Base-by-base conservation (phyloP, 805 yeast species). In the Spathaspora gorwiae region DNA sequence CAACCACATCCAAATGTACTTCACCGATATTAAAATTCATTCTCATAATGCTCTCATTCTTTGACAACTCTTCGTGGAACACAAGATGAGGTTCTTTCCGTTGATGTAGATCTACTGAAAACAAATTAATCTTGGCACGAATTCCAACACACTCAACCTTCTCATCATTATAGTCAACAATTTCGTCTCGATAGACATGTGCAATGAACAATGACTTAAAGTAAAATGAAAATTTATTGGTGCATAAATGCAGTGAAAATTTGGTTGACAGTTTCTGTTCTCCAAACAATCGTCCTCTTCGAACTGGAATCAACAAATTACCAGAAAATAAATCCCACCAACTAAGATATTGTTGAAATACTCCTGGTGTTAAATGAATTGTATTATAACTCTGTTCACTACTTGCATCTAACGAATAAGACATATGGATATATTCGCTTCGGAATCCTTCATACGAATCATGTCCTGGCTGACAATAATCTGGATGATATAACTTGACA, bases 301-400 rank as follows among this genome's bases (percentile, higher is more conserved):
- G 76, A 12, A 89, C 77, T 0, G 98, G 96, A 15, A 90, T 69
- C 43, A 89, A 80, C 53, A 85, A 73, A 45, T 84, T 82, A 26
- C 92, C 84, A n/a, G 84, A 77, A 62, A 92, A 92, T 52, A 87
- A 75, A 31, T 66, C 65, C 96, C 97, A 90, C 98, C 98, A 94
- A 5, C 63, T 59, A 56, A 80, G 81, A 66, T 94, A 90, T 48
- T 81, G 85, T 7, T 66, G 59, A 52, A 92, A 72, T 0, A 83
- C 76, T 5, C 69, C 70, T 1, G 97, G 96, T 2, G 90, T 75
- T 43, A 92, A 65, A 59, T 90, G 95, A 38, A 87, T 75, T 1
- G 90, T 73, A 64, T 90, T 92, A 54, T 82, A 81, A 9, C 73
- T 67, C 5, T 58, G 48, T 1, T 59, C 65, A 13, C 58, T 59